These are phyloP conservation scores for Candida tetrigidarum DNA, from an alignment of 1,139 yeast species.

Conservation along the genomic window DNA sequence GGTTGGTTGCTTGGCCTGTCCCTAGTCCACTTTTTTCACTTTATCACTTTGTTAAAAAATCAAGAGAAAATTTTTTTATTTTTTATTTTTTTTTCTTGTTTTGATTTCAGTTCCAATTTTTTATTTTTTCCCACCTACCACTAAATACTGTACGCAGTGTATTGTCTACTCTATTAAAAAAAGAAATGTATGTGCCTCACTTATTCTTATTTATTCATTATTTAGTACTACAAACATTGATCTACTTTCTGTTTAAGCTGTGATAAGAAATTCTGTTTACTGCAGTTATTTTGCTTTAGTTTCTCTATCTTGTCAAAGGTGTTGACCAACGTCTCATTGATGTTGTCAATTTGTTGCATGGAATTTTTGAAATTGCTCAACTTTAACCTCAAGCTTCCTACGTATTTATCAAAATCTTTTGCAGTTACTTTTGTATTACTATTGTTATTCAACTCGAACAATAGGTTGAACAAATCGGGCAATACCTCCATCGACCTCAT, in stretches of 20 bases:
- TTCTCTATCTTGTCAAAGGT: constrained; percentile 30
- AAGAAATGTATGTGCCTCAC: background rate
- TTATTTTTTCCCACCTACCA: background rate
- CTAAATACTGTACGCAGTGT: background rate
- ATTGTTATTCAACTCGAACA: constrained; percentile 41
- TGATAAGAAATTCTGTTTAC: constrained; percentile 30
- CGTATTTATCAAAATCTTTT: constrained; percentile 48
- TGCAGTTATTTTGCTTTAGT: constrained; percentile 29
- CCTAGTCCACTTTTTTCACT: too few species aligned
- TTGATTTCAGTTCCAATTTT: background rate
- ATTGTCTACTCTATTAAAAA: background rate
- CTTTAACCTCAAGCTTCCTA: constrained; percentile 46
- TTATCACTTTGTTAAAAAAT: too few species aligned
- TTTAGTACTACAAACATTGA: constrained; percentile 1
- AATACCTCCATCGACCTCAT: constrained; percentile 37
- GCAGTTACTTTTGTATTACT: constrained; percentile 31
- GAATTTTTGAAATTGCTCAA: constrained; percentile 34
- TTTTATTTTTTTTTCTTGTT: background rate
- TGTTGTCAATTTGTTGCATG: constrained; percentile 43
- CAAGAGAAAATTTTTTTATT: background rate
- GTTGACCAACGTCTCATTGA: constrained; percentile 38
- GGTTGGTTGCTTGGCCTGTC: background rate
- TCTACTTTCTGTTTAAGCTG: constrained; percentile 22
- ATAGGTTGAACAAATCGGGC: constrained; percentile 42
- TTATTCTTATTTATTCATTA: too few species aligned